Evolutionary conservation across 345 rosid species (phyloP), one percentile per base, ranked within the genome.

Genomic region (Tarenaya hassleriana): DNA sequence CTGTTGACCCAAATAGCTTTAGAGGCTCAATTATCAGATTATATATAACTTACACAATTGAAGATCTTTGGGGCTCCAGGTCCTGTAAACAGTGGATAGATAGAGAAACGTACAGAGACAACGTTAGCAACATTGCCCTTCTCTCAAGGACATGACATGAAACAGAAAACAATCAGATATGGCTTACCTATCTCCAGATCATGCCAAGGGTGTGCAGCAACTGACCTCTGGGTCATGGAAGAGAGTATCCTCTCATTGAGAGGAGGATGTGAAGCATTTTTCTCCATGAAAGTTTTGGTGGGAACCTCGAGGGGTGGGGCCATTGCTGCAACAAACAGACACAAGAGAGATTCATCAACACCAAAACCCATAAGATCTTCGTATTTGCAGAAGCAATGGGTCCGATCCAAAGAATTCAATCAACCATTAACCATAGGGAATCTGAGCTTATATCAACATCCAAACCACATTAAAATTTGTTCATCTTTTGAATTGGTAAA

Each of bases 121-220:
- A 40, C 18, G 55, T n/a, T 41, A 15, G 19, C 31, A 50, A 18
- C 15, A 51, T 42, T 3, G 50, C 7, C n/a, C 9, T 33, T 38
- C 31, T 50, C 29, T 12, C 35, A 29, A 17, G 20, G 58, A 33
- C 20, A 35, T 1, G 2, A 12, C 34, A 34, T 20, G 1, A 29
- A 47, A 48, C 7, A 34, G 9, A 27, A 66, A 41, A 35, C 16
- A 4, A 3, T 18, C 10, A 60, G 52, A 56, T 16, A 40, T 44
- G 42, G 62, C 69, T 18, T 69, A 86, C 97, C 97, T 11, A 91
- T 87, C 81, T 91, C 98, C 9, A 91, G 88, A 79, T 91, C 98
- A 70, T 91, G 98, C 98, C 98, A 91, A 34, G 98, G 96, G 70
- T 91, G 98, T 15, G 98, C 98, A 70, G 96, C 95, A 38, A 80